A percentile compares a stretch with the other conserved stretches of the same genome.
Conservation (phyloP, 371 early-diverging fungal species). For the Chytridium lagenaria region DNA sequence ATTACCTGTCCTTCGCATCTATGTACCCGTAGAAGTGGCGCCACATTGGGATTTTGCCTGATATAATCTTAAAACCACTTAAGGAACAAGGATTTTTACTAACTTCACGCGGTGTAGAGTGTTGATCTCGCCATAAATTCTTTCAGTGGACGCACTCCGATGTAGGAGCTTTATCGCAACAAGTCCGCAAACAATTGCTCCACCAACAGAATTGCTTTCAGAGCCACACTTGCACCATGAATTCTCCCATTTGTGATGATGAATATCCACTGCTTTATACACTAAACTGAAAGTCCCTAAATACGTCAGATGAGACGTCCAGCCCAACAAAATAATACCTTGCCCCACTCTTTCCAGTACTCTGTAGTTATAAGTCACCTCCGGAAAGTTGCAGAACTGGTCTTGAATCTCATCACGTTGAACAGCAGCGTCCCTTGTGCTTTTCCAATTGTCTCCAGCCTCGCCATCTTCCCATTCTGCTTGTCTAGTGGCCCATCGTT, state of each 20-base stretch:
- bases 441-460: slow-evolving; percentile 17
- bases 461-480: slow-evolving; percentile 20
- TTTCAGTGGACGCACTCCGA: slow-evolving; percentile 79
- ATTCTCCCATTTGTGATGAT: slow-evolving; percentile 74
- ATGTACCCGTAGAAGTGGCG: slow-evolving; percentile 81
- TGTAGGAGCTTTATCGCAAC: slow-evolving; percentile 96
- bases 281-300: slow-evolving; percentile 97
- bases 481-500: not conserved
- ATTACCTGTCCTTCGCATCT: slow-evolving; percentile 83
- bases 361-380: slow-evolving; percentile 57
- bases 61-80: not conserved
- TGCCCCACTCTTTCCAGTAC: slow-evolving; percentile 79
- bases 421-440: slow-evolving; percentile 11
- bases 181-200: slow-evolving; percentile 29
- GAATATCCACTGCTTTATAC: slow-evolving; percentile 88
- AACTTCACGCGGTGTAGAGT: slow-evolving; percentile 79
- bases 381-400: not conserved
- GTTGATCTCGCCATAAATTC: slow-evolving; percentile 90
- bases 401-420: slow-evolving; percentile 47
- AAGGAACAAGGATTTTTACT: not conserved
- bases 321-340: slow-evolving; percentile 47
- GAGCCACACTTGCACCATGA: slow-evolving; percentile 30
- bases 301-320: not conserved
- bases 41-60: slow-evolving; percentile 64
- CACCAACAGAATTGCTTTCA: not conserved